Evolutionary conservation across 805 yeast species (phyloP).

Genomic region (Wickerhamomyces bovis): DNA sequence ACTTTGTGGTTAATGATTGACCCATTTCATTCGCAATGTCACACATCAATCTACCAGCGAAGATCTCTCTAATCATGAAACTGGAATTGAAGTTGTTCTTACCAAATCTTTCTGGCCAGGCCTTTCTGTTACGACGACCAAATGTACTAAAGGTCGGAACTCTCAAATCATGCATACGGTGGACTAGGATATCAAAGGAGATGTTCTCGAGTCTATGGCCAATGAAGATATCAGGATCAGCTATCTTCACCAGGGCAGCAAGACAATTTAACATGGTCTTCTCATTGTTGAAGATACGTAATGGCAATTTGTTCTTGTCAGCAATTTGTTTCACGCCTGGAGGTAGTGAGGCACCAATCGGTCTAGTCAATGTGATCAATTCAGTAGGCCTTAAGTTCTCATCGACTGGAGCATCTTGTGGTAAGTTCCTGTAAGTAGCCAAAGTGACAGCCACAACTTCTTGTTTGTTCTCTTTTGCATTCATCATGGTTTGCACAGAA

Average conservation of each 20-base stretch:
- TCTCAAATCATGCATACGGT: constrained; percentile 69
- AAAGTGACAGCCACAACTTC: constrained; percentile 82
- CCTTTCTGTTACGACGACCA: constrained; percentile 74
- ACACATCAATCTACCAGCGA: constrained; percentile 83
- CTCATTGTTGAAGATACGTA: constrained; percentile 67
- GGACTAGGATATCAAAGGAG: constrained; percentile 72
- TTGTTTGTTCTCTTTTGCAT: constrained; percentile 67
- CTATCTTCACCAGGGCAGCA: constrained; percentile 56
- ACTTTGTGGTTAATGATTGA: constrained; percentile 81
- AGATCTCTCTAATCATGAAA: constrained; percentile 57
- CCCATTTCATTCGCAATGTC: constrained; percentile 95
- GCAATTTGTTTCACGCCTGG: constrained; percentile 66
- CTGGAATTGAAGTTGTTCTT: constrained; percentile 44
- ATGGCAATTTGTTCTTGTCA: constrained; percentile 42
- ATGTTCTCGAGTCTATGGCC: constrained; percentile 84
- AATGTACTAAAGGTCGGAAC: constrained; percentile 74
- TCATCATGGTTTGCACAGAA: constrained; percentile 76
- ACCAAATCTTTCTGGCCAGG: constrained; percentile 74
- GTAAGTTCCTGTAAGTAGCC: constrained; percentile 61
- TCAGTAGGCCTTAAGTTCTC: constrained; percentile 56
- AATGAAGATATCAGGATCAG: constrained; percentile 88
- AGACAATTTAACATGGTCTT: constrained; percentile 68
- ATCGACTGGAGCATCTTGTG: constrained; percentile 70
- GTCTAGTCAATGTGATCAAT: constrained; percentile 70
- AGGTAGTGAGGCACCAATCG: constrained; percentile 67